phyloP scores from a whole-genome alignment of 2,329 filamentous ascomycete species.

The Pochonia chlamydosporia region DNA sequence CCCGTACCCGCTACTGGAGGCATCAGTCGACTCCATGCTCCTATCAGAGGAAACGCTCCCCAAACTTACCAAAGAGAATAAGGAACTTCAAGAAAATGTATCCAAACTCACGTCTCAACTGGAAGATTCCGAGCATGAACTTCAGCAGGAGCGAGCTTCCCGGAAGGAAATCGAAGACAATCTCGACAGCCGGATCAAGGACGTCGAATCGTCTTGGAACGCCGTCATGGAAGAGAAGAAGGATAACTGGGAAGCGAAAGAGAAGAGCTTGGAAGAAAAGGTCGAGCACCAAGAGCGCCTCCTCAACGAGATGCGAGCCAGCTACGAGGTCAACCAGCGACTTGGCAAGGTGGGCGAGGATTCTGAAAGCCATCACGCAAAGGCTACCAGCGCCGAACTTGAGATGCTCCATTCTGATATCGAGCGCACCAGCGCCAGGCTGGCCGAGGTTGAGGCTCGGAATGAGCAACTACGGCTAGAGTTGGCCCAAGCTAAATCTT shows the following conservation, averaged over 20 bases:
- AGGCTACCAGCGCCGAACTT: slow-evolving; percentile 80
- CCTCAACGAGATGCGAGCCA: slow-evolving; percentile 91
- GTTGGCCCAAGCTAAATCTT: slow-evolving; percentile 78
- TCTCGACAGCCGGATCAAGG: slow-evolving; percentile 75
- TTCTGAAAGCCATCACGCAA: slow-evolving; percentile 50
- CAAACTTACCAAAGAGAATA: slow-evolving; percentile 81
- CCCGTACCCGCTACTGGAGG: slow-evolving; percentile 92
- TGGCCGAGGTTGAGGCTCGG: slow-evolving; percentile 86
- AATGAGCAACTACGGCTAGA: slow-evolving; percentile 92
- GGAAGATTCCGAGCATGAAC: slow-evolving; percentile 71
- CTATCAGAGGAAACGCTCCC: slow-evolving; percentile 89
- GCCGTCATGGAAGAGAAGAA: slow-evolving; percentile 89
- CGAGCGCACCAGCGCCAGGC: slow-evolving; percentile 77
- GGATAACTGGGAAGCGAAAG: slow-evolving; percentile 93
- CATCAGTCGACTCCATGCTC: slow-evolving; percentile 89
- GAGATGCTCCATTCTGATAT: slow-evolving; percentile 90
- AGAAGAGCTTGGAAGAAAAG: slow-evolving; percentile 87
- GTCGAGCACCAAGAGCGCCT: slow-evolving; percentile 89
- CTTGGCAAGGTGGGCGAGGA: slow-evolving; percentile 67
- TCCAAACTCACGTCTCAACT: slow-evolving; percentile 70
- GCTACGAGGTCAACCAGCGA: slow-evolving; percentile 91
- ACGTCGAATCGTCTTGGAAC: slow-evolving; percentile 84
- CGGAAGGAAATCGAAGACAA: slow-evolving; percentile 71
- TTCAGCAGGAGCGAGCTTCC: slow-evolving; percentile 71
- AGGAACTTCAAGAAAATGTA: slow-evolving; percentile 76